phyloP scores from a whole-genome alignment of 768 basidiomycete species.

The Mycena epipterygia region DNA sequence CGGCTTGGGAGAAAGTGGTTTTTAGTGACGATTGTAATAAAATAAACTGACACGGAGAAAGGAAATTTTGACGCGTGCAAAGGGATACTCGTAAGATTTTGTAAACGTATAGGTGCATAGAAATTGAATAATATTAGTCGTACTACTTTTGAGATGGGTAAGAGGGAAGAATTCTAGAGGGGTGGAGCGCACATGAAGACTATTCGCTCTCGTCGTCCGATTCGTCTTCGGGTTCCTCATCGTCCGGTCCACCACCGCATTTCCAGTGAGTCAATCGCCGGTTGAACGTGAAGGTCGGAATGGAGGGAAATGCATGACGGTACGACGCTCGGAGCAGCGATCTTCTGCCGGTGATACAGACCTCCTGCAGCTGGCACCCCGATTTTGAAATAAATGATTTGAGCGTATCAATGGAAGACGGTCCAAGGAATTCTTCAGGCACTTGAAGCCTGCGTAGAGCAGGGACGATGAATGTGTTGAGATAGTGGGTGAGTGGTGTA shows the following conservation, averaged over 20 bases:
- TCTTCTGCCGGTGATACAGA: neutral
- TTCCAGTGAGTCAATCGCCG: no score
- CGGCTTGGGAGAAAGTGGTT: no score
- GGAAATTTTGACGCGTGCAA: no score
- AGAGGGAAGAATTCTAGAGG: no score
- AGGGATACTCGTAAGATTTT: no score
- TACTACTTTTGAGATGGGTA: no score
- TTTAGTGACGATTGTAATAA: no score
- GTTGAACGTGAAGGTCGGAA: neutral
- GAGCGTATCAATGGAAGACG: neutral
- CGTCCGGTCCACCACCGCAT: neutral
- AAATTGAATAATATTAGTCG: no score
- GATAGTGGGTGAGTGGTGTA: neutral
- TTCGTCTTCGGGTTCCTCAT: no score
- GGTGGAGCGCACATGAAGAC: no score
- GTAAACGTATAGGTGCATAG: no score
- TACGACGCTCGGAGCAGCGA: neutral
- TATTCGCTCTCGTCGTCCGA: neutral
- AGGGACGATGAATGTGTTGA: neutral
- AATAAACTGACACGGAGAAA: no score
- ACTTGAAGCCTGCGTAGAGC: conserved; percentile 5
- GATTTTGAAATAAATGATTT: neutral
- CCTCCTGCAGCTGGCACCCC: neutral
- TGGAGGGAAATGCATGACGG: neutral
- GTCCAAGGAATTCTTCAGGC: neutral